Percentiles rank a stretch among this genome's conserved stretches.
Evolutionary conservation across 208 protist species (phyloP).

Genomic region (Crithidia thermophila): DNA sequence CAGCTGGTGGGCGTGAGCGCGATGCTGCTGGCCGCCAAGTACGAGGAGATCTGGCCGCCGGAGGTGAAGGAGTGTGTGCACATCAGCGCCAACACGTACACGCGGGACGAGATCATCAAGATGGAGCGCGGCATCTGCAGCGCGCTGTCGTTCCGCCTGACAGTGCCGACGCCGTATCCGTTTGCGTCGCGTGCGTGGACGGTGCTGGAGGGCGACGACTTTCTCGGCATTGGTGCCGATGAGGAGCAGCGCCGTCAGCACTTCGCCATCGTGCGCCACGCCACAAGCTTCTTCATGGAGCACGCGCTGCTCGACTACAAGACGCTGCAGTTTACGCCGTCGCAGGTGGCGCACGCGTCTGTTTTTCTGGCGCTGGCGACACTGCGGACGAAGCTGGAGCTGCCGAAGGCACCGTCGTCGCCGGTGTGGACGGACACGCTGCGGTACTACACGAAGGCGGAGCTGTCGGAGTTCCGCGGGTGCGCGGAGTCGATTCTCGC

Average conservation of each 20-base stretch:
- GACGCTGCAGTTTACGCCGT: constrained; percentile 93
- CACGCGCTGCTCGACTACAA: constrained; percentile 89
- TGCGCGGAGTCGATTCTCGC: constrained; percentile 86
- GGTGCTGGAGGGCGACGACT: constrained; percentile 70
- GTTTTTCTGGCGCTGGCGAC: constrained; percentile 90
- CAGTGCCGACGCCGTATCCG: constrained; percentile 82
- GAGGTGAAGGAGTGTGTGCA: constrained; percentile 94
- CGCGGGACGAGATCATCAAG: constrained; percentile 86
- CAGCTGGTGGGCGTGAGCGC: constrained; percentile 96
- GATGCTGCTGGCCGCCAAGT: constrained; percentile 93
- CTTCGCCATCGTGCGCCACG: constrained; percentile 53
- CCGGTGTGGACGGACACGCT: constrained; percentile 68
- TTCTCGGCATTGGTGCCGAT: constrained; percentile 32
- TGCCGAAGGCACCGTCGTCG: constrained; percentile 14
- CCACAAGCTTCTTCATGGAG: constrained; percentile 88
- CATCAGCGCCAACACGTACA: constrained; percentile 95
- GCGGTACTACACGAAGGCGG: constrained; percentile 68
- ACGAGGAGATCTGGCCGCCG: constrained; percentile 95
- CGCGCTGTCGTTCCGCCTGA: constrained; percentile 88
- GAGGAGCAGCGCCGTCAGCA: constrained; percentile 45
- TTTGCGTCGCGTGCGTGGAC: constrained; percentile 85
- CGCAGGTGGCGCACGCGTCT: constrained; percentile 90
- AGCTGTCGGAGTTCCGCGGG: constrained; percentile 64
- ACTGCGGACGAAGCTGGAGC: constrained; percentile 52
- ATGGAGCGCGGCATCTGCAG: constrained; percentile 92